Conservation (phyloP, 106 monocot genomes). For the Phalaenopsis equestris region DNA sequence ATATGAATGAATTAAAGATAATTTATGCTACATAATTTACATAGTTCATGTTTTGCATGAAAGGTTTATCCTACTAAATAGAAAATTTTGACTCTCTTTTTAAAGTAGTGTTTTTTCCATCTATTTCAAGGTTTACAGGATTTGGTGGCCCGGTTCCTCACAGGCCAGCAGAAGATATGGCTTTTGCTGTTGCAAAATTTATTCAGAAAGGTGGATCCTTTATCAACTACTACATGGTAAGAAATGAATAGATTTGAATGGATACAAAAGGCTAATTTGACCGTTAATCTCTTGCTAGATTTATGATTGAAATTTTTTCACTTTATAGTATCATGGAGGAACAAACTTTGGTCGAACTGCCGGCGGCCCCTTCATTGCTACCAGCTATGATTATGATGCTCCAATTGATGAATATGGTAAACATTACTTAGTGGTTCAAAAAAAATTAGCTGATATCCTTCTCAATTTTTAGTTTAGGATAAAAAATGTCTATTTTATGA, state of each 20-base stretch:
- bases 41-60: background rate
- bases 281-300: background rate
- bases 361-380: constrained; percentile 88
- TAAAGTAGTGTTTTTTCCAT: background rate
- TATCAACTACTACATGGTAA: constrained; percentile 99
- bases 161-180: constrained; percentile 84
- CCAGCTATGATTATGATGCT: constrained; percentile 95
- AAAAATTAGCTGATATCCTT: background rate
- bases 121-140: constrained; percentile 61
- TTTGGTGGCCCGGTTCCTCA: constrained; percentile 84
- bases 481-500: no score
- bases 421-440: background rate
- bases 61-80: background rate
- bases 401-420: constrained; percentile 93
- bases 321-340: constrained; percentile 70
- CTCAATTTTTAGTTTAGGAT: no score
- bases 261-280: background rate
- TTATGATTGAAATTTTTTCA: background rate
- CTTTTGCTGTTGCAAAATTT: constrained; percentile 84
- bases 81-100: background rate
- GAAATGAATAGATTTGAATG: background rate
- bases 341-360: constrained; percentile 90
- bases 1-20: no score
- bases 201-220: constrained; percentile 97
- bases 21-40: no score